Evolutionary conservation across 116 monocot species (phyloP), one percentile per base, ranked within the genome.

Genomic region (Phalaenopsis hybrid): DNA sequence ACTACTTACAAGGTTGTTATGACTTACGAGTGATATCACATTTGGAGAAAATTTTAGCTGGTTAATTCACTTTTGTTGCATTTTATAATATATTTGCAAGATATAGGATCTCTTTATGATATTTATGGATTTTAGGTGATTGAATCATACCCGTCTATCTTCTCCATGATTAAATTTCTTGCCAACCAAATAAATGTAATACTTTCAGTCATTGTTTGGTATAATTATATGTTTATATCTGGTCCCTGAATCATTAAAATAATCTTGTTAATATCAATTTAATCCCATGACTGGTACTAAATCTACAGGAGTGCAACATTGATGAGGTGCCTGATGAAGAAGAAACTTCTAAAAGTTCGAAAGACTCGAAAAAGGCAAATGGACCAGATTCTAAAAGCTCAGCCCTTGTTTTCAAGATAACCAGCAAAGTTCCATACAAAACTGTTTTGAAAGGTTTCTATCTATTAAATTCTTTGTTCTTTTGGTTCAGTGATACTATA

Each of bases 381-480:
- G 92, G 94, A 51, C 89, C 88, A 50, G 91, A 91, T 68, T 86
- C 91, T 81, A 97, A 97, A 88, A 78, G 76, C 57, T 72, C 91
- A 21, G 84, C 85, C 77, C 93, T 94, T 78, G 85, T 91, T 17
- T 97, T 97, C 83, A 97, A 93, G 84, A 87, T 97, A 61, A 93
- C 94, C 43, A 92, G 85, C 88, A 92, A 92, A 82, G 90, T 92
- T 85, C 83, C 85, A 63, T 96, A 96, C 80, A 96, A 96, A 83
- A 91, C 96, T 78, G 94, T 96, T 48, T 83, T 96, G 52, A 96
- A 96, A 91, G 91, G 96, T 59, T 80, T 8, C 23, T 20, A 77
- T 21, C 11, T 0, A 16, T 48, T 58, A 18, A 15, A 57, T 28
- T 31, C 25, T 11, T 51, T 45, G 33, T 70, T 37, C 5, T 63